Conservation (phyloP, 2,329 filamentous ascomycete genomes). For the Capronia coronata region DNA sequence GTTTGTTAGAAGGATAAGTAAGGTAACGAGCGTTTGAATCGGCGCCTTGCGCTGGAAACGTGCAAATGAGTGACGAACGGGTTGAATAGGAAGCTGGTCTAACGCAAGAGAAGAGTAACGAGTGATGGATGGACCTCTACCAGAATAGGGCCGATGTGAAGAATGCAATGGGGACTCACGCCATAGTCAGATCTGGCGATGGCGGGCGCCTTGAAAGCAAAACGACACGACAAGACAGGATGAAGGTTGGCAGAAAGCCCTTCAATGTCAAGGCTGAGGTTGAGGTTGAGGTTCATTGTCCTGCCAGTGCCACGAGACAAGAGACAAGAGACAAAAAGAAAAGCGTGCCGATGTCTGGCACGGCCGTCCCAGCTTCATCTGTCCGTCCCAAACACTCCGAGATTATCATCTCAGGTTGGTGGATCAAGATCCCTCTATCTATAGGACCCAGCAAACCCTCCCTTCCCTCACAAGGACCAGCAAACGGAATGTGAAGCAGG, state of each 20-base stretch:
- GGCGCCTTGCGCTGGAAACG: neutral
- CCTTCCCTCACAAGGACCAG: neutral
- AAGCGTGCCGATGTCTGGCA: neutral
- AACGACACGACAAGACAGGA: neutral
- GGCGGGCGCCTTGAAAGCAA: neutral
- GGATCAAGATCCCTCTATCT: constrained; percentile 7
- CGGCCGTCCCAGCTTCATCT: neutral
- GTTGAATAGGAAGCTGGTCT: too few relatives aligned
- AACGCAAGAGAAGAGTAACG: neutral
- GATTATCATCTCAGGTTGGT: constrained; percentile 1
- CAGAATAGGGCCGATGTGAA: too few relatives aligned
- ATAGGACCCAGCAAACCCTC: constrained; percentile 1
- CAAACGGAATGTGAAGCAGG: constrained; percentile 1
- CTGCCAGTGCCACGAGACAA: too few relatives aligned
- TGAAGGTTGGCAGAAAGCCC: neutral
- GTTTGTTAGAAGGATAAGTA: neutral
- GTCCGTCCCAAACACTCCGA: constrained; percentile 1
- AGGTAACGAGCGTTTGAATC: neutral
- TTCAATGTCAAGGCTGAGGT: neutral
- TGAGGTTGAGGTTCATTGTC: neutral
- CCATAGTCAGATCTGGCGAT: neutral
- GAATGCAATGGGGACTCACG: neutral
- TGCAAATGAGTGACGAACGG: constrained; percentile 9
- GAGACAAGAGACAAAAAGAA: neutral
- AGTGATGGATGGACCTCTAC: neutral